These are phyloP conservation scores for Erucastrum elatum DNA, from an alignment of 345 rosid species.

Conservation along the genomic window DNA sequence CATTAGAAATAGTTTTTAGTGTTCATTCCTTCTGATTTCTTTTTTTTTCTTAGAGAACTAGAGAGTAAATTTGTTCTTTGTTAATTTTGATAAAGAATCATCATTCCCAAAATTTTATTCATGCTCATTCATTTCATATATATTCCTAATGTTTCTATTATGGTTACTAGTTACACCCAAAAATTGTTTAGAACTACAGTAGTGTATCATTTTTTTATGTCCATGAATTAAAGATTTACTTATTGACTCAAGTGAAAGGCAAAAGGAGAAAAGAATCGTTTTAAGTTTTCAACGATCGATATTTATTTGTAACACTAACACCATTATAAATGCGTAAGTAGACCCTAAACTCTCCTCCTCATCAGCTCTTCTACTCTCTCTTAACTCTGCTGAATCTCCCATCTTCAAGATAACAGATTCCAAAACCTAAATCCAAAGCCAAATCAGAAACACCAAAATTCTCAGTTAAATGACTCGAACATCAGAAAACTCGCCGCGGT, in stretches of 20 bases:
- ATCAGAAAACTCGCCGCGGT: slow-evolving; percentile 26
- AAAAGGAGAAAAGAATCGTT: too few species aligned
- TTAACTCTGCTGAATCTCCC: background rate
- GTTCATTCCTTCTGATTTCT: too few species aligned
- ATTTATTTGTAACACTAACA: background rate
- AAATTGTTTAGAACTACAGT: background rate
- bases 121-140: too few species aligned
- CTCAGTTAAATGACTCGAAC: slow-evolving; percentile 12
- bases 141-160: too few species aligned
- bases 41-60: too few species aligned
- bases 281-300: background rate
- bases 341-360: slow-evolving; percentile 2
- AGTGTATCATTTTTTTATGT: background rate
- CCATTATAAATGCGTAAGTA: slow-evolving; percentile 28
- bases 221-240: background rate
- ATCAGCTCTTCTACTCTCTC: background rate
- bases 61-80: too few species aligned
- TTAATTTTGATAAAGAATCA: too few species aligned
- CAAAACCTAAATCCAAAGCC: background rate
- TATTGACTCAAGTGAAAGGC: background rate
- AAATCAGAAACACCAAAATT: background rate
- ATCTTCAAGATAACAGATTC: background rate
- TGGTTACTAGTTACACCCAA: too few species aligned
- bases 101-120: too few species aligned
- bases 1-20: too few species aligned